phyloP scores from a whole-genome alignment of 106 monocot species.

The Agapanthus africanus region DNA sequence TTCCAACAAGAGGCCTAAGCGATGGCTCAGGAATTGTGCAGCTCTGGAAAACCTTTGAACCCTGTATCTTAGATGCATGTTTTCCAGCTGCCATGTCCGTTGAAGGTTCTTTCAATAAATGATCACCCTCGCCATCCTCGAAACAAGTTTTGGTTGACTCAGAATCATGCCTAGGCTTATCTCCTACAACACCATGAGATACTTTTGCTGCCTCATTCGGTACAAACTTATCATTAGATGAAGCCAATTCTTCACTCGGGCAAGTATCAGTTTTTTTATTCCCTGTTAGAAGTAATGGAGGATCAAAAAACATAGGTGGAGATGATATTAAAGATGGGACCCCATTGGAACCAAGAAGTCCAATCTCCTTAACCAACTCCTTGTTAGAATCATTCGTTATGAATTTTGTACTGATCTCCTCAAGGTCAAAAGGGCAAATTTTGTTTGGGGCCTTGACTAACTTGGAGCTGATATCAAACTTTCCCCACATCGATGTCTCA shows the following conservation, averaged over 20 bases:
- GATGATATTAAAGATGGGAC: constrained; percentile 46
- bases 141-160: constrained; percentile 12
- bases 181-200: neutral
- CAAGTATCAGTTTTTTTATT: constrained; percentile 9
- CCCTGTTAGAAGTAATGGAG: constrained; percentile 17
- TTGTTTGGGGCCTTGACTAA: constrained; percentile 31
- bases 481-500: constrained; percentile 26
- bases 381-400: constrained; percentile 57
- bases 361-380: constrained; percentile 80
- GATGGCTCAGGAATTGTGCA: constrained; percentile 60
- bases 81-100: constrained; percentile 2
- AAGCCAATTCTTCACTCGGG: constrained; percentile 8
- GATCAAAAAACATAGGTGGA: constrained; percentile 25
- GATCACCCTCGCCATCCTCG: constrained; percentile 12
- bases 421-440: constrained; percentile 63
- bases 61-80: constrained; percentile 7
- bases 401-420: constrained; percentile 61
- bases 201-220: neutral
- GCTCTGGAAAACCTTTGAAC: constrained; percentile 10
- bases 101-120: constrained; percentile 16
- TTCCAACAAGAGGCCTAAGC: constrained; percentile 55
- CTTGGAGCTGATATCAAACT: constrained; percentile 23
- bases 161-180: neutral
- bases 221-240: constrained; percentile 7
- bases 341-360: constrained; percentile 79